Percentiles rank a stretch among this genome's conserved stretches.
phyloP scores from a whole-genome alignment of 768 basidiomycete genomes.

The Leccinellum luteum region DNA sequence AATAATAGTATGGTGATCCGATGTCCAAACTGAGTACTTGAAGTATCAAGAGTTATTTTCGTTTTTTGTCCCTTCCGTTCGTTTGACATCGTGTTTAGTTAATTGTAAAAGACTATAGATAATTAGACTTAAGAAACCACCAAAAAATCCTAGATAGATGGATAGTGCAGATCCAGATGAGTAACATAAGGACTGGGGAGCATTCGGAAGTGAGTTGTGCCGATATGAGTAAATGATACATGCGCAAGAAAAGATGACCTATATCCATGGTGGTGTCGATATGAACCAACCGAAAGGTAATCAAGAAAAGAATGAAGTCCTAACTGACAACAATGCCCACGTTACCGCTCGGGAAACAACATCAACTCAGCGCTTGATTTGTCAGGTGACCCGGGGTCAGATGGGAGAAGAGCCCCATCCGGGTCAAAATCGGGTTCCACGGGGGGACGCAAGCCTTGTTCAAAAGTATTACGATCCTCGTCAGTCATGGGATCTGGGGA shows the following conservation, averaged over 20 bases:
- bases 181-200: slow-evolving; percentile 4
- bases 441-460: slow-evolving; percentile 13
- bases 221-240: slow-evolving; percentile 15
- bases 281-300: slow-evolving; percentile 4
- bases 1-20: too few species aligned
- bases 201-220: slow-evolving; percentile 1
- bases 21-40: too few species aligned
- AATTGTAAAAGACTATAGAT: background rate
- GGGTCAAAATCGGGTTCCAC: slow-evolving; percentile 36
- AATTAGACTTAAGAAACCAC: background rate
- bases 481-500: slow-evolving; percentile 39
- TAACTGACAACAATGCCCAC: background rate
- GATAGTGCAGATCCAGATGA: slow-evolving; percentile 16
- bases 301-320: background rate
- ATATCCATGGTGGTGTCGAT: slow-evolving; percentile 20
- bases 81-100: background rate
- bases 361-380: slow-evolving; percentile 40
- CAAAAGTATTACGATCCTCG: slow-evolving; percentile 21
- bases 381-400: slow-evolving; percentile 43
- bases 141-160: slow-evolving; percentile 6
- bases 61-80: background rate
- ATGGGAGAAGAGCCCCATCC: slow-evolving; percentile 39
- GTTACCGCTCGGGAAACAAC: slow-evolving; percentile 46
- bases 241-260: slow-evolving; percentile 18
- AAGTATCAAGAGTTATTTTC: too few species aligned